Base-by-base conservation (phyloP, 352 stramenopile species). In the Pythium rhizo-oryzae region DNA sequence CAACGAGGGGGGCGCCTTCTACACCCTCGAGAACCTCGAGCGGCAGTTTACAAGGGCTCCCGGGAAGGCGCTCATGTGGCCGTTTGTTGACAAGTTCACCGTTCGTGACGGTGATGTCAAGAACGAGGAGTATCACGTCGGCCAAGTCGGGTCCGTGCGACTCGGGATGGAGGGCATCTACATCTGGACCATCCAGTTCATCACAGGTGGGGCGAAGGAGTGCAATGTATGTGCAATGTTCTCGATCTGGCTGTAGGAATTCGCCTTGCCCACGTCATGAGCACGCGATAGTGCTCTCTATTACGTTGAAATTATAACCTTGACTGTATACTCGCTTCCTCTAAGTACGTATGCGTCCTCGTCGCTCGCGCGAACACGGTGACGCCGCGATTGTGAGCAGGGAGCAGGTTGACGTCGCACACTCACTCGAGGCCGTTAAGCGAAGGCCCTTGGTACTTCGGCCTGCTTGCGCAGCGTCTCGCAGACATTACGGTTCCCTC, bases 101-200 rank as follows among this genome's bases (percentile, higher is more conserved):
- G 51, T 57, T 37, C 13, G 24, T 4, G 51, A 43, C 24, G 51
- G 30, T 18, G 51, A 28, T 41, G 30, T 52, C 19, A 13, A 52
- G 18, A 13, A 52, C 9, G 46, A 23, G 19, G 46, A 28, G 19
- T n/a, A 41, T 12, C 24, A 9, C 15, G 51, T 57, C 24, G 51
- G 30, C 11, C 24, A 57, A 57, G 9, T 57, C 28, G 51, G 18
- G 18, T n/a, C 18, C 11, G 51, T 41, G 23, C 16, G 18, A 18
- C 24, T 35, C 21, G 21, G 15, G 13, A 28, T 8, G 15, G 24
- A 41, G 24, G 51, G 51, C 11, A 37, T 37, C 51, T 57, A 57
- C 51, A 57, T 33, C 9, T 57, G 51, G 51, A 52, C 19, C 7
- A n/a, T 52, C 8, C 46, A 52, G 19, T 28, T 52, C 46, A 52